Conservation (phyloP, 2,329 filamentous ascomycete genomes). For the Fonsecaea multimorphosa region DNA sequence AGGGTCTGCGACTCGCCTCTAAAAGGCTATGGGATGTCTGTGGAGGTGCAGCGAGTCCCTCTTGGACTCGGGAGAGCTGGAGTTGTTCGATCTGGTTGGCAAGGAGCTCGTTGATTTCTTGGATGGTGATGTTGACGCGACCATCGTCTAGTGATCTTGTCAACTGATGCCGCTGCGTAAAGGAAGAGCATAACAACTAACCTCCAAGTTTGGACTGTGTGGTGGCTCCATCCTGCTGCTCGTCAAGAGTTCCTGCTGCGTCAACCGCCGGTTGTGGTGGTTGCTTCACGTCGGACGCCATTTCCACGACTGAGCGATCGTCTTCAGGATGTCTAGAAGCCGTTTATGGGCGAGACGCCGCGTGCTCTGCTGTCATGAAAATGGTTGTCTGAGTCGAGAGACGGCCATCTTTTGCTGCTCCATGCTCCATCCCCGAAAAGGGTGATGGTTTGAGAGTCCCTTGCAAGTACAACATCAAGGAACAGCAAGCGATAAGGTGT, state of each 20-base stretch:
- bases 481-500: neutral
- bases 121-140: slow-evolving; percentile 78
- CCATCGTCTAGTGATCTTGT: slow-evolving; percentile 66
- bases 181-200: neutral
- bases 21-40: slow-evolving; percentile 67
- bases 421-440: neutral
- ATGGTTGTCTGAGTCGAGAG: neutral
- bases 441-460: neutral
- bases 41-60: slow-evolving; percentile 21
- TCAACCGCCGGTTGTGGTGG: neutral
- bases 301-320: neutral
- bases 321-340: neutral
- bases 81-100: slow-evolving; percentile 63
- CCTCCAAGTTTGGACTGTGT: slow-evolving; percentile 22
- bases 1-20: slow-evolving; percentile 64
- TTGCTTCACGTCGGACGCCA: slow-evolving; percentile 9
- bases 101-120: slow-evolving; percentile 69
- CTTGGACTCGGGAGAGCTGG: slow-evolving; percentile 49
- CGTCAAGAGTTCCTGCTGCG: slow-evolving; percentile 8
- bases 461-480: neutral
- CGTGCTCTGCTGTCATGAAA: neutral
- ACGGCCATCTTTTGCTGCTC: neutral
- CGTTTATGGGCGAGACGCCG: neutral
- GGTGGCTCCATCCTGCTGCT: slow-evolving; percentile 18
- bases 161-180: neutral